Base-by-base conservation (phyloP, 2,329 filamentous ascomycete genomes). In the Pseudopyricularia cyperi region DNA sequence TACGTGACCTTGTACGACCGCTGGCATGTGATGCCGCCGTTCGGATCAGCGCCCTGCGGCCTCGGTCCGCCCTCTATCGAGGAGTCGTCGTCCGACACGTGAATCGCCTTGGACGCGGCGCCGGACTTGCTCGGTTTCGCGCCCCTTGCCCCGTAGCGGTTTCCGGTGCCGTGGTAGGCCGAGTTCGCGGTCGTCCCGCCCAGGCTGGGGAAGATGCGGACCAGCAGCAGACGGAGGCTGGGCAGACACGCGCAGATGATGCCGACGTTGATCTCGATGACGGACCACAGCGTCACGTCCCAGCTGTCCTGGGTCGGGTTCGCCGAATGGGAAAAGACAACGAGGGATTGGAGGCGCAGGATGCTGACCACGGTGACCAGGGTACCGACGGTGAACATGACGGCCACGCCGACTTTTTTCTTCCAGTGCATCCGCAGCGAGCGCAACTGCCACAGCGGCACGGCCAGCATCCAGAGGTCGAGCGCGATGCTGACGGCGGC, bases 401-500 rank as follows among this genome's bases (percentile, higher is more conserved):
- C 49, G 11, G 58, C 58, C 2, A 73, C 67, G 51, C 69, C 65
- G 7, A 71, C n/a, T 62, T 74, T 76, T 62, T 74, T 74, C 62
- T 70, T 71, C 61, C 66, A 70, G 53, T 69, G 66, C 46, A 75
- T 56, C 4, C 68, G 64, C 22, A 75, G 62, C 2, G 58, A 49
- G 26, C 62, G 54, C 5, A 77, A 57, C 53, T 72, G 68, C 11
- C 66, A 66, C n/a, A 75, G 63, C 1, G 78, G 76, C 4, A 81
- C 63, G 0, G 62, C 67, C 17, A 80, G 65, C 58, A 80, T 73
- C 67, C 71, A 72, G 2, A 75, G 11, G 54, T 81, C 77, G 22
- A 77, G 63, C 0, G 62, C 61, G 44, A 82, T 79, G 54, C 72
- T 75, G 51, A 77, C 68, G n/a, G 59, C 68, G 0, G 77, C 76